Conservation (phyloP, 129 eudicot genomes). For the Artemisia tridentata region DNA sequence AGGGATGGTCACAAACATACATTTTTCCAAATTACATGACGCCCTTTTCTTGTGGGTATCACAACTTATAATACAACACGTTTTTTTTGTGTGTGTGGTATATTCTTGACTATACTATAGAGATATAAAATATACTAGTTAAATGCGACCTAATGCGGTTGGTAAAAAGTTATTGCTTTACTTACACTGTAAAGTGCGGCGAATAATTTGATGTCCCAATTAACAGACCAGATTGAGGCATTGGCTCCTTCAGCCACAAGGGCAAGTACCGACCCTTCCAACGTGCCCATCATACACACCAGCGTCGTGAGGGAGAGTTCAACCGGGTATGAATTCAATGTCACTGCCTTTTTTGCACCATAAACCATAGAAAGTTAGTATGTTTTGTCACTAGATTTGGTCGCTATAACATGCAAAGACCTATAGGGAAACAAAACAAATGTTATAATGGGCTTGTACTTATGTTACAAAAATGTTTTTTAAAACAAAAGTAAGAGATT, state of each 20-base stretch:
- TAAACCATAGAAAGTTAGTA: not conserved
- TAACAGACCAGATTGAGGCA: constrained; percentile 25
- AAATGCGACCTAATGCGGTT: too few relatives aligned
- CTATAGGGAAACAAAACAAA: too few relatives aligned
- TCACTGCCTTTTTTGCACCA: constrained; percentile 26
- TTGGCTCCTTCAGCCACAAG: constrained; percentile 18
- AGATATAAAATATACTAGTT: not conserved
- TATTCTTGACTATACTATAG: not conserved
- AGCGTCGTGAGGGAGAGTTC: constrained; percentile 28
- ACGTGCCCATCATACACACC: constrained; percentile 31
- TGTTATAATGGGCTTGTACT: too few relatives aligned
- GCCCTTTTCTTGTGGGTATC: too few relatives aligned
- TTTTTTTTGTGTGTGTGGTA: not conserved
- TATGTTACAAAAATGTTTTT: too few relatives aligned
- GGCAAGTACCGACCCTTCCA: constrained; percentile 31
- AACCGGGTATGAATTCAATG: constrained; percentile 28
- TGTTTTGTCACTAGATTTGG: not conserved
- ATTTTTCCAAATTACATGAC: too few relatives aligned
- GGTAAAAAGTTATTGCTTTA: not conserved
- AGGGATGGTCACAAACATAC: too few relatives aligned
- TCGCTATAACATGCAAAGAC: not conserved
- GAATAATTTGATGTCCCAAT: constrained; percentile 34
- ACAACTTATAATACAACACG: too few relatives aligned
- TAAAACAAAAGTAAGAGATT: too few relatives aligned
- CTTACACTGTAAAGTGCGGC: constrained; percentile 31